phyloP scores from a whole-genome alignment of 2,329 filamentous ascomycete species.

The Venturia nashicola region DNA sequence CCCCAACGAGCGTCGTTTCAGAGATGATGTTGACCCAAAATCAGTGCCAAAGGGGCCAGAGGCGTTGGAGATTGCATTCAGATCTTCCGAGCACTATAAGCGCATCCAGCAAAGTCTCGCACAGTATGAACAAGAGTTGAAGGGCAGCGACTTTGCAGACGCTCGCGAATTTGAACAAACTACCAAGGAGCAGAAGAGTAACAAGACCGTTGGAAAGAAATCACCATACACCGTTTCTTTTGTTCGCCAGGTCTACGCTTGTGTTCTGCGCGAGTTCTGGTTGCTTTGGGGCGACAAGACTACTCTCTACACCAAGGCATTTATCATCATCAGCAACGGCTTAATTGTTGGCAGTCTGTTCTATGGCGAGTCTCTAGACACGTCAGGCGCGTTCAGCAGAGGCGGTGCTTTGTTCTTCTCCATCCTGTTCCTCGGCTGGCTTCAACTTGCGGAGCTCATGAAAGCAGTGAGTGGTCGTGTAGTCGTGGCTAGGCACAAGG shows the following conservation, averaged over 20 bases:
- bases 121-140: conserved; percentile 45
- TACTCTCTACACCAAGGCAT: conserved; percentile 65
- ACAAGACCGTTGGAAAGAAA: conserved; percentile 48
- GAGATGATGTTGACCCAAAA: conserved; percentile 39
- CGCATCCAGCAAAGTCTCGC: conserved; percentile 48
- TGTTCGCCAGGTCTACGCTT: conserved; percentile 55
- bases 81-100: conserved; percentile 37
- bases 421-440: conserved; percentile 53
- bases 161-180: conserved; percentile 53
- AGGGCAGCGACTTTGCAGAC: conserved; percentile 45
- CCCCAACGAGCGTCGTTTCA: conserved; percentile 43
- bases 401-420: conserved; percentile 55
- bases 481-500: conserved; percentile 55
- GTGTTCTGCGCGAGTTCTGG: conserved; percentile 63
- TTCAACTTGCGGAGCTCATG: conserved; percentile 69
- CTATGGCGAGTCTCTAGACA: conserved; percentile 17
- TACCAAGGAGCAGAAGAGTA: conserved; percentile 53
- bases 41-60: conserved; percentile 42
- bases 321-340: conserved; percentile 49
- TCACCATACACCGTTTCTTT: conserved; percentile 70
- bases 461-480: conserved; percentile 60
- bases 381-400: conserved; percentile 49
- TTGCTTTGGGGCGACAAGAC: conserved; percentile 63
- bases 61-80: conserved; percentile 34
- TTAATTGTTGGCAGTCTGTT: conserved; percentile 11